Base-by-base conservation (phyloP, 805 yeast species). In the Monosporozyma yasuniensis region DNA sequence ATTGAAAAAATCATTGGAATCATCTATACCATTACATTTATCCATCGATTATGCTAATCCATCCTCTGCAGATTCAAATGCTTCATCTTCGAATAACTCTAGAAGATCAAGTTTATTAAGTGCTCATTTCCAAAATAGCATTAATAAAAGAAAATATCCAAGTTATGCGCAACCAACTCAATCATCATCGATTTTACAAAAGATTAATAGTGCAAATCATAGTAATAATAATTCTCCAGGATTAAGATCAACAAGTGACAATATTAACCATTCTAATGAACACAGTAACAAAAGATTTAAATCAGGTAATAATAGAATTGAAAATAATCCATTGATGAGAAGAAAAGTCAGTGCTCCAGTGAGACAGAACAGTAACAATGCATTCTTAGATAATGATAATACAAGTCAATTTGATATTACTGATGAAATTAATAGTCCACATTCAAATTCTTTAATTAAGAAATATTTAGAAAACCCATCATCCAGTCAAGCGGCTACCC, bases 1-100 rank as follows among this genome's bases (percentile, higher is more conserved):
- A 45, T 46, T 63, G 23, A 72, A 73, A 45, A 82, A 76, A 56
- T 87, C 86, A 0, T 65, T 87, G 14, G 89, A 83, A 50, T 72
- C 79, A 58, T 69, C 80, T 0, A 77, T 72, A 46, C 87, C 87
- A 4, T 46, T 53, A 5, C 61, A 65, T 47, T 52, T 68, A 49
- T 53, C 56, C 25, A 54, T 64, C 19, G 52, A 56, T 38, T 59
- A 58, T 16, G 54, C 56, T 16, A 53, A 37, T 46, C 49, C 42
- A 30, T 14, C 22, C 6, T 35, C 22, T 2, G 43, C 30, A n/a
- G 49, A 30, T 32, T 28, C 30, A n/a, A 44, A 58, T 3, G 18
- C 27, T 41, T 54, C 58, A 3, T 56, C 58, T 21, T 70, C 61
- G 4, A 67, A 77, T 45, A 75, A 76, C 2, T 77, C 85, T 0